Conservation (phyloP, 2,329 filamentous ascomycete genomes). For the Blastomyces silverae region DNA sequence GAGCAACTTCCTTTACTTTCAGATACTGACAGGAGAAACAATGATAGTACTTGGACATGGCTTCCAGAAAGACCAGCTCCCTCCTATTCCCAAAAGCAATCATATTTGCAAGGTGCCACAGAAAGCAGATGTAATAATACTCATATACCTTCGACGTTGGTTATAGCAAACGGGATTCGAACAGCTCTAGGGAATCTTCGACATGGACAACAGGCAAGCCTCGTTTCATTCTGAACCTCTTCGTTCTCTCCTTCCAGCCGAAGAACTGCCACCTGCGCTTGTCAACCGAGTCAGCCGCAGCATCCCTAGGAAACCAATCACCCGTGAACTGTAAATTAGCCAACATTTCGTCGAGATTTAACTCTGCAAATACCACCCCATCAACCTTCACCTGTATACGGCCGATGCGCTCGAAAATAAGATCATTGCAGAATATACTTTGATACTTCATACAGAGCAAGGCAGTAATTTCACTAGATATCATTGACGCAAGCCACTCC, state of each 20-base stretch:
- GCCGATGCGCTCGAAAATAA: neutral
- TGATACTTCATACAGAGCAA: neutral
- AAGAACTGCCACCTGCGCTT: neutral
- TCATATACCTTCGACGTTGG: neutral
- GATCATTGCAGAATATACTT: neutral
- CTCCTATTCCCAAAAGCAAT: neutral
- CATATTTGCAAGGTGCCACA: neutral
- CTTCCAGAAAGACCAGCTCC: neutral
- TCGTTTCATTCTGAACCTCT: slow-evolving; percentile 1
- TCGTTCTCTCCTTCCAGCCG: neutral
- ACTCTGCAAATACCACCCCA: neutral
- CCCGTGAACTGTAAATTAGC: neutral
- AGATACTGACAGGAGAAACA: neutral
- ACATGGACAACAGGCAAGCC: neutral
- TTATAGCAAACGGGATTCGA: neutral
- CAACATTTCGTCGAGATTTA: neutral
- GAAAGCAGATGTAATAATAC: neutral
- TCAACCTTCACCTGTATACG: neutral
- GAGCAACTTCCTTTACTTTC: neutral
- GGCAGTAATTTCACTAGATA: neutral
- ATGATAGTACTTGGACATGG: neutral
- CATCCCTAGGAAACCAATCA: neutral
- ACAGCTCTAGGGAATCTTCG: neutral
- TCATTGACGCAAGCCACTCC: neutral
- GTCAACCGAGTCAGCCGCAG: neutral